Conservation (phyloP, 2,329 filamentous ascomycete species). For the Penicillium aurantiogriseum region DNA sequence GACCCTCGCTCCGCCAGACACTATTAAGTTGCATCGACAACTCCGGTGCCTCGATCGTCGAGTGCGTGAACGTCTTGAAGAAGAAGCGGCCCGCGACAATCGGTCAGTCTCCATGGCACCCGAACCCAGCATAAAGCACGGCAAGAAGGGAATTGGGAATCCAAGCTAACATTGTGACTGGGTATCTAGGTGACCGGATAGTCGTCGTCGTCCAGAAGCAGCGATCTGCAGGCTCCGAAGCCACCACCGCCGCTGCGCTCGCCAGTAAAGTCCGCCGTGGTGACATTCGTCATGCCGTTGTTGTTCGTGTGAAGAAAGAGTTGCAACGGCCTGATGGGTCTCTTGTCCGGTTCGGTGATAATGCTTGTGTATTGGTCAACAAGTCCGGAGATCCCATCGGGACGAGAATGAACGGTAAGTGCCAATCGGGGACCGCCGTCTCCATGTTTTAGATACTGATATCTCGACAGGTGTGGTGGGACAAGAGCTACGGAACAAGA, state of each 20-base stretch:
- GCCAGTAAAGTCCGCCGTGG: conserved; percentile 94
- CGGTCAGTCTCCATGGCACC: conserved; percentile 56
- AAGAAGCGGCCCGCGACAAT: conserved; percentile 84
- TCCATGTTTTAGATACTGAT: conserved; percentile 22
- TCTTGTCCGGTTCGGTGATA: conserved; percentile 92
- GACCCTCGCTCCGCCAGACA: conserved; percentile 56
- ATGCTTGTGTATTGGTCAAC: conserved; percentile 95
- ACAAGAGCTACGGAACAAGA: conserved; percentile 80
- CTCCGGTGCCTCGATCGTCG: conserved; percentile 93
- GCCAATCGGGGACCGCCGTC: background rate
- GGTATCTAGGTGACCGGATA: conserved; percentile 77
- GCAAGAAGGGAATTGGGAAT: background rate
- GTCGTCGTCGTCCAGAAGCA: conserved; percentile 98
- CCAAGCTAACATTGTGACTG: background rate
- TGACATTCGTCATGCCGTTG: conserved; percentile 92
- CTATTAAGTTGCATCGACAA: conserved; percentile 99
- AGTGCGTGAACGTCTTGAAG: conserved; percentile 89
- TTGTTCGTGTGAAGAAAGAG: conserved; percentile 88
- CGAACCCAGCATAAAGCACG: background rate
- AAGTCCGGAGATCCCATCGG: conserved; percentile 96
- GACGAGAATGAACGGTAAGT: conserved; percentile 75
- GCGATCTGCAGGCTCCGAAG: conserved; percentile 70
- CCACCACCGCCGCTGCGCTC: conserved; percentile 68
- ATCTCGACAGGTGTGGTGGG: conserved; percentile 70
- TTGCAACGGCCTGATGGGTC: conserved; percentile 83